Evolutionary conservation across 495 filamentous ascomycete species (phyloP).

Genomic region (Aspergillus taichungensis): DNA sequence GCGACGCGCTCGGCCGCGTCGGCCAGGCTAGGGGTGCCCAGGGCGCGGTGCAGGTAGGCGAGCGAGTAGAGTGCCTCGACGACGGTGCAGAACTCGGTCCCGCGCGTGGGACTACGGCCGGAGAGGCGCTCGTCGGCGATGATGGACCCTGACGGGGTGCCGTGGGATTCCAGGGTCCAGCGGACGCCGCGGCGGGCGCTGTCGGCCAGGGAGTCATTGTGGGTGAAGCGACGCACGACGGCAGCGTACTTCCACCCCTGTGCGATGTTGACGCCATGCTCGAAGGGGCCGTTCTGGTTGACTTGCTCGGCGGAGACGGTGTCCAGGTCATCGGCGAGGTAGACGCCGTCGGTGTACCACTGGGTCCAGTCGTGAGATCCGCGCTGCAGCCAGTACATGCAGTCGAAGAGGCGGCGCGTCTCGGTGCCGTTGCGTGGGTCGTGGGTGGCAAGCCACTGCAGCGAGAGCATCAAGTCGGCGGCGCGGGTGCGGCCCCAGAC

Average conservation of each 20-base stretch:
- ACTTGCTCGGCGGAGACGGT: slow-evolving; percentile 16
- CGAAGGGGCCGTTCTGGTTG: slow-evolving; percentile 16
- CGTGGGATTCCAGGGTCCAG: slow-evolving; percentile 41
- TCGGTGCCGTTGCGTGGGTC: no score
- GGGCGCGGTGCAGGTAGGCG: slow-evolving; percentile 30
- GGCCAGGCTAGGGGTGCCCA: slow-evolving; percentile 43
- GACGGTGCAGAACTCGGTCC: slow-evolving; percentile 33
- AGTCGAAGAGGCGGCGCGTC: no score
- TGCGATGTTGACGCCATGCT: slow-evolving; percentile 10
- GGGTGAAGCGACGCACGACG: slow-evolving; percentile 18
- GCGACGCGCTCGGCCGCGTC: slow-evolving; percentile 48
- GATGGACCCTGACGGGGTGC: slow-evolving; percentile 28
- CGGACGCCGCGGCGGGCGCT: slow-evolving; percentile 32
- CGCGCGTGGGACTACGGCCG: slow-evolving; percentile 22
- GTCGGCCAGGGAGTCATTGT: slow-evolving; percentile 22
- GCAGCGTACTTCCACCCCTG: slow-evolving; percentile 28
- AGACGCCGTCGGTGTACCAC: neutral
- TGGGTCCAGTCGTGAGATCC: neutral
- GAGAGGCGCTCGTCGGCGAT: slow-evolving; percentile 31
- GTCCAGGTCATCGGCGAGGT: slow-evolving; percentile 19
- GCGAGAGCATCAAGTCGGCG: no score
- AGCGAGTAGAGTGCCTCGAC: slow-evolving; percentile 34
- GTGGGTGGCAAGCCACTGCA: no score
- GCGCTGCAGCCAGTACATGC: no score
- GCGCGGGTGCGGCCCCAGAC: no score